Evolutionary conservation across 805 yeast genomes (phyloP), one percentile per base, ranked within the genome.

Genomic region (Starmerella kuoi): DNA sequence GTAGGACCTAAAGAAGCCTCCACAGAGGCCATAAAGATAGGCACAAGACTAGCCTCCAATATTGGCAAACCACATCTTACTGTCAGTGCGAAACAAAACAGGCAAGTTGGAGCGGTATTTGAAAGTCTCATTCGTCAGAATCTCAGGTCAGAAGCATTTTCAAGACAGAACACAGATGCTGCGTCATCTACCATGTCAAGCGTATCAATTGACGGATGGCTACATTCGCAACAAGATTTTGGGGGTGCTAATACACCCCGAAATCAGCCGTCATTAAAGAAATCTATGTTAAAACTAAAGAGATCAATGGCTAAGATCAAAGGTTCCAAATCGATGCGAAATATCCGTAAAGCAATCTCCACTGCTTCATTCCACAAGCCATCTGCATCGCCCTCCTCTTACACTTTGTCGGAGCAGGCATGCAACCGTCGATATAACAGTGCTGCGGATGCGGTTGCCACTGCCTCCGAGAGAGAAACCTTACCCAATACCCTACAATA

Each of bases 21-120:
- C 47, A 79, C 71, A n/a, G 69, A 86, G 17, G 66, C 77, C 43
- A 80, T 84, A 4, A 86, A 79, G 45, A 85, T 81, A 51, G 97
- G 95, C 33, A 77, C 82, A 39, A 74, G 73, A 44, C 80, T 85
- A 4, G 82, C 94, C 23, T 80, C 80, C 48, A 73, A 74, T 45
- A 83, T 95, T 93, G 93, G 88, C 15, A 72, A 83, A 2, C 95
- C 95, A 20, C 88, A 87, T 55, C 84, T 85, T 61, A 95, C 87
- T 61, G 79, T 94, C 1, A 78, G 91, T 54, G 97, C 98, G n/a
- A 76, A 84, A 75, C 74, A 78, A 58, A 77, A 79, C 60, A 77
- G 85, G 51, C 84, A 85, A 56, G 93, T 88, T 24, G 94, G 85
- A 57, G 94, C 86, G 55, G 91, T 88, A 0, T 91, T 87, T 55